Evolutionary conservation across 805 yeast species (phyloP).

Genomic region (Saccharomycopsis fibuligera): DNA sequence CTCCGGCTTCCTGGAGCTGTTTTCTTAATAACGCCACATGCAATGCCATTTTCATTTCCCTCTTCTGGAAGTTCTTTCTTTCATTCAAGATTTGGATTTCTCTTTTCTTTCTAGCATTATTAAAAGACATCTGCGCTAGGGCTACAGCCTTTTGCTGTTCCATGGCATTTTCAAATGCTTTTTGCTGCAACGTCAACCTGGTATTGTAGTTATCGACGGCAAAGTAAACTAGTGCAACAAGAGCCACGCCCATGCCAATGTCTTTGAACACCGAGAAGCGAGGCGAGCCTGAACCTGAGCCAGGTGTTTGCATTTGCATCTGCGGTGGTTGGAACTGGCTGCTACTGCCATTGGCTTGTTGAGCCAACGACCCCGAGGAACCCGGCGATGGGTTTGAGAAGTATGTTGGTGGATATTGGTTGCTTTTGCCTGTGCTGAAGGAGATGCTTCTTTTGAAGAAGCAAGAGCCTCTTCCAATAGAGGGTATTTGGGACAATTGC

Average conservation of each 20-base stretch:
- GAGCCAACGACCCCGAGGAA: no score
- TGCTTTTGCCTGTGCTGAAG: no score
- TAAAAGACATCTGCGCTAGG: conserved; percentile 40
- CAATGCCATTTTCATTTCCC: conserved; percentile 54
- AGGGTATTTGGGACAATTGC: no score
- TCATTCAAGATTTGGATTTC: conserved; percentile 49
- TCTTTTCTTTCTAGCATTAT: conserved; percentile 44
- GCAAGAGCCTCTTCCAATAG: no score
- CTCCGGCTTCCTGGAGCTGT: conserved; percentile 51
- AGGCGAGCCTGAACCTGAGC: no score
- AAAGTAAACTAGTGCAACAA: conserved; percentile 39
- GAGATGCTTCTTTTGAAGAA: no score
- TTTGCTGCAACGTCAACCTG: conserved; percentile 33
- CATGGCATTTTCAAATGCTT: conserved; percentile 29
- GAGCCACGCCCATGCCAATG: conserved; percentile 36
- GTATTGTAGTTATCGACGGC: conserved; percentile 46
- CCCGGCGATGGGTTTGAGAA: conserved; percentile 17
- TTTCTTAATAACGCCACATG: conserved; percentile 61
- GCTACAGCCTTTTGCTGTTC: conserved; percentile 30
- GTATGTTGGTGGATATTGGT: conserved; percentile 21
- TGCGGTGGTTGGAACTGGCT: background rate
- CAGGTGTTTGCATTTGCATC: background rate
- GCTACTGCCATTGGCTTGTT: background rate
- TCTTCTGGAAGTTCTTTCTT: conserved; percentile 39
- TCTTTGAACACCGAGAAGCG: conserved; percentile 31